Conservation (phyloP, 345 rosid genomes). For the Syzygium aromaticum region DNA sequence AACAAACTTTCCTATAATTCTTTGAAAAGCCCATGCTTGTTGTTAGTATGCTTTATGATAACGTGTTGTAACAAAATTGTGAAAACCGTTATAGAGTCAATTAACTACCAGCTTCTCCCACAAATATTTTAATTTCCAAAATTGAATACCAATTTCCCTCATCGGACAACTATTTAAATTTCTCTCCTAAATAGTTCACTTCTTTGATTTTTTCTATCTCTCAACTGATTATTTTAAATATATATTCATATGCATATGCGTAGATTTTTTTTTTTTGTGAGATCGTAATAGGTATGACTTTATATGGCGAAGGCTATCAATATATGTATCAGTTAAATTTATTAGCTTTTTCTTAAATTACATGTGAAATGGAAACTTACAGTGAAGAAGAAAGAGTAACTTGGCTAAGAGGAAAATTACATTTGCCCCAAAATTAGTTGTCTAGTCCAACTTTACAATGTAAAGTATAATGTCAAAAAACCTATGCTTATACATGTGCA, state of each 20-base stretch:
- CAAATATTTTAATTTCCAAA: no score
- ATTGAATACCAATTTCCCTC: no score
- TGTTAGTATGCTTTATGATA: not conserved
- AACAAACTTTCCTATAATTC: not conserved
- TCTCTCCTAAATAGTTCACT: not conserved
- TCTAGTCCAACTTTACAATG: not conserved
- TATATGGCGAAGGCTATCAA: not conserved
- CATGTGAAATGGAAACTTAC: not conserved
- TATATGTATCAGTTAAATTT: not conserved
- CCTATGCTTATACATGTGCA: no score
- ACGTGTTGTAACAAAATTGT: not conserved
- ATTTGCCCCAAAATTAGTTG: not conserved
- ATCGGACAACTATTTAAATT: no score
- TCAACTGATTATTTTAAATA: not conserved
- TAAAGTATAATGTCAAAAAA: not conserved
- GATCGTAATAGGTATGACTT: not conserved
- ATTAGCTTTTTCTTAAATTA: not conserved
- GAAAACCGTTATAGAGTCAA: not conserved
- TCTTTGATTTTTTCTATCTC: not conserved
- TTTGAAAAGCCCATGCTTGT: not conserved
- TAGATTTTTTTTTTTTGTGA: no score
- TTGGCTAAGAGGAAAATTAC: not conserved
- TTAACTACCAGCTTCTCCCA: not conserved
- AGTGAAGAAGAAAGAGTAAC: not conserved
- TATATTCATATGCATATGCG: not conserved